Percentiles rank a stretch among this genome's conserved stretches.
phyloP scores from a whole-genome alignment of 192 early-diverging fungal species.

The Coemansia sp. region DNA sequence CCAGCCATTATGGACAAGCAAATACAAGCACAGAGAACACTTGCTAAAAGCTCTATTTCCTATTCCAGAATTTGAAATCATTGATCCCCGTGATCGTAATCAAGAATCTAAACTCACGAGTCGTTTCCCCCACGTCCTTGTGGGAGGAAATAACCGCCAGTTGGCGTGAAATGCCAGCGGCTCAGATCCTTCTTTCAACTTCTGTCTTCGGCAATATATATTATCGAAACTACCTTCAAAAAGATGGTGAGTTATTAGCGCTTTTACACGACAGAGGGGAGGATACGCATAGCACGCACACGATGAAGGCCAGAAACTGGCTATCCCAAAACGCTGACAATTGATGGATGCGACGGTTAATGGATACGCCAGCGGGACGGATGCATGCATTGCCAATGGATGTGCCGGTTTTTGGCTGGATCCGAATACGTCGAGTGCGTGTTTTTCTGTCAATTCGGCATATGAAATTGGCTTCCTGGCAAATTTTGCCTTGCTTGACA shows the following conservation, averaged over 20 bases:
- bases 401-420: too few species aligned
- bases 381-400: too few species aligned
- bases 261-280: not conserved
- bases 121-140: too few species aligned
- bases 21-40: too few species aligned
- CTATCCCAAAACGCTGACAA: too few species aligned
- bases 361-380: too few species aligned
- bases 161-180: not conserved
- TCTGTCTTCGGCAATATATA: constrained; percentile 15
- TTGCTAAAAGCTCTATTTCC: too few species aligned
- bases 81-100: constrained; percentile 3
- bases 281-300: not conserved
- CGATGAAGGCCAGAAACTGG: not conserved
- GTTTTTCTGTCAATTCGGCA: too few species aligned
- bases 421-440: too few species aligned
- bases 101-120: not conserved
- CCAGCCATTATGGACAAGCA: not conserved
- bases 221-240: constrained; percentile 12
- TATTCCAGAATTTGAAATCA: not conserved
- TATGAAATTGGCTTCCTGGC: too few species aligned
- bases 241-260: constrained; percentile 16
- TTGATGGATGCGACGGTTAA: too few species aligned
- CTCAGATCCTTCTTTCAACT: constrained; percentile 13
- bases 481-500: too few species aligned
- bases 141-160: not conserved